Base-by-base conservation (phyloP, 768 basidiomycete genomes). In the Artomyces pyxidatus region DNA sequence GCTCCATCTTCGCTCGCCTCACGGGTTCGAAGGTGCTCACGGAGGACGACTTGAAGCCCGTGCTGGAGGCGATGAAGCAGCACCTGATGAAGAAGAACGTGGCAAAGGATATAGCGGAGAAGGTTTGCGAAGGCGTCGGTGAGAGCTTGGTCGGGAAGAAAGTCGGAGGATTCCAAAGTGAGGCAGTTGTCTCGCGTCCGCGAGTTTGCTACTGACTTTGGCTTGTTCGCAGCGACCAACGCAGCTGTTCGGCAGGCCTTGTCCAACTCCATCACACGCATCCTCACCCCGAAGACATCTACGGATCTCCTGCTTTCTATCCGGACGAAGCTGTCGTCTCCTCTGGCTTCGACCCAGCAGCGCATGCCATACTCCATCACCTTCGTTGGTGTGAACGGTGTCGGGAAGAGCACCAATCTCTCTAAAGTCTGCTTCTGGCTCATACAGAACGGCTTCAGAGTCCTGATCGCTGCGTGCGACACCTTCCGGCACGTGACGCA, bases 361-460 rank as follows among this genome's bases (percentile, higher is more conserved):
- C 79, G 87, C 9, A 72, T 81, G 58, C 95, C 95, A 0, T 98
- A 97, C 66, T 83, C 82, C 59, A 88, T 99, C 59, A 85, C 92
- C 0, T 99, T 99, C 63, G 93, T 98, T 37, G 96, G 96, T 12
- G 96, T 99, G 30, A 99, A 99, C 61, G 96, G 96, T 22, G 96
- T 99, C 22, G 96, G 96, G 27, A 99, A 99, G 72, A 95, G 91
- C 58, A 98, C 96, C 6, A 99, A 98, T 66, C 70, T 99, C 37
- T 89, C 87, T 37, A 99, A 99, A 71, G 95, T 99, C 43, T 94
- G 92, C 68, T 99, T 98, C 70, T 99, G 96, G 96, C 73, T 99
- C 32, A 84, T 99, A 47, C 96, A 99, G 67, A 99, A 99, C 61
- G 84, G 87, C 5, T 67, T 95, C 32, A 75, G 86, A 35, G 95